Evolutionary conservation across 208 protist species (phyloP), one percentile per base, ranked within the genome.

Genomic region (Wallacemonas rigidus): DNA sequence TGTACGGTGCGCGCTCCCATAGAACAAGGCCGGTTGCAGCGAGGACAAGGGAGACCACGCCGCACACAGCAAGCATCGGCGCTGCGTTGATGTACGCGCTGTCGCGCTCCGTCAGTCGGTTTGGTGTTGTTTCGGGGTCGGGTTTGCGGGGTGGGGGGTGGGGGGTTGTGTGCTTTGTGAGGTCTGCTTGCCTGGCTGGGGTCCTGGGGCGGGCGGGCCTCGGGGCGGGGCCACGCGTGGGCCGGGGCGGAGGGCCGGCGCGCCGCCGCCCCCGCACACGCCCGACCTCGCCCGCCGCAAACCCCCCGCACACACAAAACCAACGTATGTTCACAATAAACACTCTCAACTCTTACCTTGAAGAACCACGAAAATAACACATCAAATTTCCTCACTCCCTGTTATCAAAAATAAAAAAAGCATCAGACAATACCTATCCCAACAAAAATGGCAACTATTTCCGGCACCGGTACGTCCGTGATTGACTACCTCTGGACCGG

Each of bases 401-500:
- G 6, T 50, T 50, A 50, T 12, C 45, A 14, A 6, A 50, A 50
- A 50, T 14, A 50, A 50, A 50, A 50, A 50, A 50, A 50, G 45
- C 45, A 50, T 50, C 45, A 50, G 14, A 57, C 53, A 57, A 57
- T 36, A 7, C 53, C 11, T 36, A 57, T 57, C 53, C 11, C 14
- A 57, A 57, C 53, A 38, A 61, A 60, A 43, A 74, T 67, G 63
- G 78, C 57, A 38, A 62, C 69, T 50, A 75, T 73, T 63, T 79
- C 62, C 39, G 65, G 69, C 55, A 65, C 67, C 38, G 74, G 74
- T 2, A 69, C 57, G n/a, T 69, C 65, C 54, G 72, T 76, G 11
- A 56, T 83, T 2, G 79, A 79, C 47, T 83, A 80, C 71, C 64
- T 79, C 1, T 83, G 73, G 60, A 77, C 67, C 1, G 71, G 74